Conservation (phyloP, 2,329 filamentous ascomycete genomes). For the Madurella fahalii region DNA sequence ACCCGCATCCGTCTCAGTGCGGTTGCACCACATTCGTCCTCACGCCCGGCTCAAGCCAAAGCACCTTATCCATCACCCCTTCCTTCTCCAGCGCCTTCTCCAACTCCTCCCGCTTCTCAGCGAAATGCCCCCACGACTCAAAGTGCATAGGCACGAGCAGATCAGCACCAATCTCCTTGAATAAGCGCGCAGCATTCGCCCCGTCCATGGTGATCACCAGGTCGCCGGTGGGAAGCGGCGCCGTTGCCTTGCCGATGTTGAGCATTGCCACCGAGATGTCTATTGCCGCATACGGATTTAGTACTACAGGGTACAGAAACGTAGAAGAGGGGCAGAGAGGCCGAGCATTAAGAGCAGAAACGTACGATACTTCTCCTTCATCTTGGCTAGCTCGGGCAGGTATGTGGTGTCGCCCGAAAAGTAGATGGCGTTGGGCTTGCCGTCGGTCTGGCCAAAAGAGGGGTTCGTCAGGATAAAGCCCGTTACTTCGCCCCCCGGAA, state of each 20-base stretch:
- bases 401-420: conserved; percentile 49
- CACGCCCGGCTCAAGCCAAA: conserved; percentile 22
- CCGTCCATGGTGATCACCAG: conserved; percentile 44
- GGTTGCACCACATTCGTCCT: conserved; percentile 9
- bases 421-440: conserved; percentile 43
- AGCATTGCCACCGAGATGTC: conserved; percentile 37
- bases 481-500: conserved; percentile 41
- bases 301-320: conserved; percentile 12
- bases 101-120: conserved; percentile 33
- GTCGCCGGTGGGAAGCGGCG: conserved; percentile 23
- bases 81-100: conserved; percentile 31
- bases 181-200: conserved; percentile 36
- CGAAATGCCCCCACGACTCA: conserved; percentile 44
- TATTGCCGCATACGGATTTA: neutral
- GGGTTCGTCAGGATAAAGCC: conserved; percentile 40
- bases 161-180: conserved; percentile 38
- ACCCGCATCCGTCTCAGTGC: too few relatives aligned
- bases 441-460: conserved; percentile 34
- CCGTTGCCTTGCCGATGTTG: conserved; percentile 38
- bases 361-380: conserved; percentile 35
- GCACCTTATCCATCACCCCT: conserved; percentile 28
- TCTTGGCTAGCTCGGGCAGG: conserved; percentile 36
- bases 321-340: conserved; percentile 35
- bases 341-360: too few relatives aligned
- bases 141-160: conserved; percentile 45